These are phyloP conservation scores for Podila epicladia DNA, from an alignment of 192 early-diverging fungal species.

Conservation along the genomic window DNA sequence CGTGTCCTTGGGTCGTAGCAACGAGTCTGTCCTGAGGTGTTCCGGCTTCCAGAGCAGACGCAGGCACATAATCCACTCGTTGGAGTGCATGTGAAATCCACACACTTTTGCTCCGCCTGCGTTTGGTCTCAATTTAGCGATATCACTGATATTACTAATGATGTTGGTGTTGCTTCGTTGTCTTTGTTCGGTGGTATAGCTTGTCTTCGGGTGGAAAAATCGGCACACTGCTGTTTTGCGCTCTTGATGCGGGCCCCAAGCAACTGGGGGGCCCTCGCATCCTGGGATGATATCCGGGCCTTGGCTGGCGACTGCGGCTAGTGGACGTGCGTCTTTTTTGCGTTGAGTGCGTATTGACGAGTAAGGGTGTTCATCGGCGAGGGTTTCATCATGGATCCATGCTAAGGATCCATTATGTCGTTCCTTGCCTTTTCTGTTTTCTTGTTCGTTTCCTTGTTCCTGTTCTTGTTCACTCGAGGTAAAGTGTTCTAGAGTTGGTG, in stretches of 20 bases:
- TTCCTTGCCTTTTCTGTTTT: background rate
- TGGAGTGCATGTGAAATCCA: slow-evolving; percentile 3
- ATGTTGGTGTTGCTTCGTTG: background rate
- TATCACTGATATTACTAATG: background rate
- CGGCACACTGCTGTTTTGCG: no score
- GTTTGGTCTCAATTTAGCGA: background rate
- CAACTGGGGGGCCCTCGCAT: no score
- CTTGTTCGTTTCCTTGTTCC: background rate
- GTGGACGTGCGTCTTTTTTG: no score
- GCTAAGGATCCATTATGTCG: background rate
- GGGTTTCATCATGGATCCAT: no score
- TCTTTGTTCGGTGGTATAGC: no score
- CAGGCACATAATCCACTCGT: background rate
- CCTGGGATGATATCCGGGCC: no score
- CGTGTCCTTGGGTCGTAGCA: background rate
- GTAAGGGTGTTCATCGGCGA: no score
- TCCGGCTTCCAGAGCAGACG: background rate
- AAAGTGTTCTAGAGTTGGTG: no score
- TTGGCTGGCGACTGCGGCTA: no score
- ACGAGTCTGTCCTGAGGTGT: background rate
- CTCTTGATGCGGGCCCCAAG: no score
- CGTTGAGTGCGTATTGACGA: no score
- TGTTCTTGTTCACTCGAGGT: background rate
- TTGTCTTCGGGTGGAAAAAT: no score
- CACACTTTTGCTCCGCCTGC: background rate